Evolutionary conservation across 2,329 filamentous ascomycete genomes (phyloP), one percentile per base, ranked within the genome.

Genomic region (Epichloe gansuensis): DNA sequence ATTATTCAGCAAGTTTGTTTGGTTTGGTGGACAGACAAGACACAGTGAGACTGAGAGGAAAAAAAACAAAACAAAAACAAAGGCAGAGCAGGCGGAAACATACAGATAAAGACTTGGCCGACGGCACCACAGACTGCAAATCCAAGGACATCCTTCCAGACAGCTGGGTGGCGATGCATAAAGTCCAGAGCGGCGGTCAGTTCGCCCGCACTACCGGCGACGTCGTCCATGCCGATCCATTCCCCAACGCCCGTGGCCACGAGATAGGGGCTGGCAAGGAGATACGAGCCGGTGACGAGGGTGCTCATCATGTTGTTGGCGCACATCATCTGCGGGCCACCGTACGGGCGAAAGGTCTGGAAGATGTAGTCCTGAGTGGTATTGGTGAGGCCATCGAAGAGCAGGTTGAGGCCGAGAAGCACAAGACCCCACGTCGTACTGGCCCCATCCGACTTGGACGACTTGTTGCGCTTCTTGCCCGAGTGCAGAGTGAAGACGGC

Each of bases 291-390:
- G 3, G 91, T 97, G 53, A 97, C 75, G 46, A 82, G 64, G 3
- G 90, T 91, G 61, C 81, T 85, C 69, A 97, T 86, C 52, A 95
- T 74, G 67, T 97, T 98, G 70, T 96, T 89, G 41, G 91, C 91
- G 66, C 91, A 94, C 93, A 98, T 98, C 93, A 98, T 98, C 77
- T 98, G 93, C 55, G 91, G 90, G 9, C 93, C 93, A 3, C 82
- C 81, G 67, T 93, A 96, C 13, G 85, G 83, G 58, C 81, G 82
- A 70, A 90, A 95, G 6, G 81, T 76, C 57, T 72, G 70, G 67
- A 97, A 96, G 67, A 98, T 89, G 69, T 95, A 84, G 69, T 98
- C 93, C 75, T 98, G 93, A 2, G 91, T 95, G 51, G 86, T 90
- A 70, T 98, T 98, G 54, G 91, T 97, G 51, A 98, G 76, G 58